Conservation (phyloP, 257 asterid species). For the Sherardia arvensis region DNA sequence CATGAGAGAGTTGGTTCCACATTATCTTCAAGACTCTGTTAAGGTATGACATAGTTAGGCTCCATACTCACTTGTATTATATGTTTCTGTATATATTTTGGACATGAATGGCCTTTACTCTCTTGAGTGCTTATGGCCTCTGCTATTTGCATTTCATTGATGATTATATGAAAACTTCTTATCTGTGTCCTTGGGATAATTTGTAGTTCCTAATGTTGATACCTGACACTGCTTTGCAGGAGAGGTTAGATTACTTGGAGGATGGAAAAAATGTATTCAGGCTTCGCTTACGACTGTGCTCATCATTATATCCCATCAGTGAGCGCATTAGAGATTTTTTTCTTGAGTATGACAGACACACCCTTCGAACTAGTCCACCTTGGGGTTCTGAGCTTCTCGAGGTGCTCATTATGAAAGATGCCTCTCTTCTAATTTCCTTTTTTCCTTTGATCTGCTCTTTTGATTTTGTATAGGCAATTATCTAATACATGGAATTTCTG, state of each 20-base stretch:
- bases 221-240: constrained; percentile 42
- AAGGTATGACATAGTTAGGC: too few relatives aligned
- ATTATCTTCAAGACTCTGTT: constrained; percentile 89
- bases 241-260: constrained; percentile 86
- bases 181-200: background rate
- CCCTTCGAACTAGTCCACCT: constrained; percentile 98
- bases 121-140: background rate
- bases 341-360: constrained; percentile 93
- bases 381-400: constrained; percentile 99
- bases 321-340: constrained; percentile 98
- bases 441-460: background rate
- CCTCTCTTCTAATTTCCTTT: constrained; percentile 5
- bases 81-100: background rate
- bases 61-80: background rate
- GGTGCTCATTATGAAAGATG: constrained; percentile 36
- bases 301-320: constrained; percentile 87
- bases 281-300: constrained; percentile 86
- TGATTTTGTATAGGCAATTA: background rate
- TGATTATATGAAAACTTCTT: background rate
- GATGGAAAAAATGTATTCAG: constrained; percentile 90
- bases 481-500: background rate
- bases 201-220: constrained; percentile 6
- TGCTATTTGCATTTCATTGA: background rate
- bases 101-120: background rate
- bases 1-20: constrained; percentile 84